Base-by-base conservation (phyloP, 2,329 filamentous ascomycete species). In the Spiromastix sp. region DNA sequence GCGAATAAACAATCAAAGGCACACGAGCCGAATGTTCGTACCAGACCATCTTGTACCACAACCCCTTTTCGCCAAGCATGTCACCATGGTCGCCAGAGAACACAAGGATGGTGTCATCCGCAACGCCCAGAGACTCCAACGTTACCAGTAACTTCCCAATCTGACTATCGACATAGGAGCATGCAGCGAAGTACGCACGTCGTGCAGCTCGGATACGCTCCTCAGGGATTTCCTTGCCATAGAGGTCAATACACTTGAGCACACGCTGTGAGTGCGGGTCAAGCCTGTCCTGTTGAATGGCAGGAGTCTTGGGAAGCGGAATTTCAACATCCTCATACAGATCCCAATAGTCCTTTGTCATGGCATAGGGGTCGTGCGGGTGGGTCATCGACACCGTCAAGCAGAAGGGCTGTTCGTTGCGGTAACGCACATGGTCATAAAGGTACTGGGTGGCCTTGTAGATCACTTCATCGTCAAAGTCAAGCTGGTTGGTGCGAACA, bases 41-140 rank as follows among this genome's bases (percentile, higher is more conserved):
- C 72, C 91, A 95, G 54, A 77, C 85, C 87, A 95, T 95, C 71
- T 95, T 95, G 69, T 94, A 75, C 87, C 87, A 95, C 30, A 95
- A 67, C 4, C 83, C 82, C 35, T 85, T 79, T 67, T 95, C 87
- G 40, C 87, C 87, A 5, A 95, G 74, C 87, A 95, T 95, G 60
- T 95, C 87, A 37, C 87, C 87, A 53, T 95, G 87, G 56, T 95
- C 87, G 29, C 87, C 86, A 39, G 81, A 87, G 63, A 95, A 95
- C 46, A 95, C 78, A 49, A 95, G 70, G 48, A 94, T 86, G 9
- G 87, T 95, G 60, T 94, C 77, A 21, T 93, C 77, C 41, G 79
- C 79, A 29, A 95, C 68, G 5, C 79, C 74, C 52, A 85, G 89
- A 40, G 85, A 72, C 56, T 86, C 81, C 12, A 95, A 67, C 0